Percentiles rank a stretch among this genome's conserved stretches.
These are phyloP conservation scores for Myxozyma melibiosi DNA, from an alignment of 805 yeast genomes.

Conservation along the genomic window DNA sequence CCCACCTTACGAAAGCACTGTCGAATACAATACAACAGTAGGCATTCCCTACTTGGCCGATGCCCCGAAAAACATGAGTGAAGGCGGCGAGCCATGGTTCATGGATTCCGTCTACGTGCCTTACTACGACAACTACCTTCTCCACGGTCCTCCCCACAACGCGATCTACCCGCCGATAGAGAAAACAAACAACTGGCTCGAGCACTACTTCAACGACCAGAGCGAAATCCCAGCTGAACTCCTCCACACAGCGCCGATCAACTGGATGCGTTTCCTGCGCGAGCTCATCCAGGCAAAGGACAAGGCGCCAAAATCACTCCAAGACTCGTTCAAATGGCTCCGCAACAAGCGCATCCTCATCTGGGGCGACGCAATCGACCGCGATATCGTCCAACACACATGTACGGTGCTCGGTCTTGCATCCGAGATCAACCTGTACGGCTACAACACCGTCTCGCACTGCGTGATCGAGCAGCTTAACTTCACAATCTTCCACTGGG, in stretches of 20 bases:
- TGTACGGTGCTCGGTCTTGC: slow-evolving; percentile 12
- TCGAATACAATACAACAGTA: background rate
- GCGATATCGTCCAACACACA: slow-evolving; percentile 2
- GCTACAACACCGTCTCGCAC: slow-evolving; percentile 22
- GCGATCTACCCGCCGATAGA: background rate
- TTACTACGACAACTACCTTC: slow-evolving; percentile 1
- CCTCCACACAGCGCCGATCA: background rate
- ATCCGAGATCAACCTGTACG: background rate
- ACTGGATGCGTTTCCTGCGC: background rate
- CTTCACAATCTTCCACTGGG: slow-evolving; percentile 31
- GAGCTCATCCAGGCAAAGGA: background rate
- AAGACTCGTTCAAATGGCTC: slow-evolving; percentile 7
- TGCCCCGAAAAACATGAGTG: background rate
- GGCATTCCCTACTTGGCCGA: background rate
- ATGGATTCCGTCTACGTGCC: slow-evolving; percentile 3
- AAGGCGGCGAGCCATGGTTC: background rate
- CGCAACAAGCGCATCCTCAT: slow-evolving; percentile 17
- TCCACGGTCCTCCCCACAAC: background rate
- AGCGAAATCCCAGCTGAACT: background rate
- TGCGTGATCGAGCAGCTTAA: slow-evolving; percentile 19
- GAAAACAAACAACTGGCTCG: background rate
- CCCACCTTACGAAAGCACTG: background rate
- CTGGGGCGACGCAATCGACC: slow-evolving; percentile 24
- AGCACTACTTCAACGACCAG: background rate
- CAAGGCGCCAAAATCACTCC: background rate